Evolutionary conservation across 768 basidiomycete species (phyloP), one percentile per base, ranked within the genome.

Genomic region (Phaeolepiota aurea): DNA sequence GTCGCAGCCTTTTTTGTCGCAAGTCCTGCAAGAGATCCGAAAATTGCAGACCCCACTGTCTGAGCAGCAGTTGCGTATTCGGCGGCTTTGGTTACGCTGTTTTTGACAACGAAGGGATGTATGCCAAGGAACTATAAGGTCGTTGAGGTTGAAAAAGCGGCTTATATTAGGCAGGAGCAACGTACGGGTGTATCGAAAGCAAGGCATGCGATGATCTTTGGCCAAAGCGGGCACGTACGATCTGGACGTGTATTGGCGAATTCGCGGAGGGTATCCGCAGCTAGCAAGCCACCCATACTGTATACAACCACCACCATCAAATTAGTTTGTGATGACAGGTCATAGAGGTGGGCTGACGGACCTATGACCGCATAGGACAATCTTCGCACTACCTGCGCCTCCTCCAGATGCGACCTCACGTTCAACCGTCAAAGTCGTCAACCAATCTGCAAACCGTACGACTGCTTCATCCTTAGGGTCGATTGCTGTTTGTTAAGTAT

Each of bases 201-300:
- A 35, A 90, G 65, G 46, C 79, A 82, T 0, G 82, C 91, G 16
- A 93, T 73, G 41, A 96, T 84, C 38, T 75, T 79, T 1, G 92
- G 93, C 92, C 92, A 97, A 3, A 94, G 59, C 0, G 85, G 79
- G 2, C 78, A 77, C 9, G 60, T 54, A 37, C 63, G 63, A 48
- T 87, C 80, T 3, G 84, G 78, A 15, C 84, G 70, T 20, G 80
- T 68, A 12, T 74, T 69, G 23, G 76, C 63, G 43, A 96, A 85
- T 53, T 81, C 84, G 19, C 82, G 59, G 20, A 91, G 61, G 3
- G 86, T 76, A 51, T 97, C 93, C 2, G 92, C 88, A 19, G 83
- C 83, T 2, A 97, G 71, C 15, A 96, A 63, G 2, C 92, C 92
- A 15, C 92, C 92, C 92, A 96, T 96, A 54, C 92, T 93, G 50